Percentiles rank a stretch among this genome's conserved stretches.
Evolutionary conservation across 768 basidiomycete genomes (phyloP).

Genomic region (Rubroboletus satanas): DNA sequence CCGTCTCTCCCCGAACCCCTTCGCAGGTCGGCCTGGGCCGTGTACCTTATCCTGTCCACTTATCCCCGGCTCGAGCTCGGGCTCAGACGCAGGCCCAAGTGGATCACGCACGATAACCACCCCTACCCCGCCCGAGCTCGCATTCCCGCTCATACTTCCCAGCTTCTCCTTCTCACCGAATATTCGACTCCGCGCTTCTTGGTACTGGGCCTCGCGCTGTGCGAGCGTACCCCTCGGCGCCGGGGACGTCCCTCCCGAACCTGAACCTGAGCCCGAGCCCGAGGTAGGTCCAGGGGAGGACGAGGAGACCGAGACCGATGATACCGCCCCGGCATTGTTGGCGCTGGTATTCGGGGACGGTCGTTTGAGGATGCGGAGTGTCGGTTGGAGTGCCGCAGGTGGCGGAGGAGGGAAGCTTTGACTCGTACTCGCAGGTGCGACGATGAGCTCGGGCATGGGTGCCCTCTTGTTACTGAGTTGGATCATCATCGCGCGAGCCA

Average conservation of each 20-base stretch:
- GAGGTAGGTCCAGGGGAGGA: constrained; percentile 14
- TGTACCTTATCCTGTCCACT: not conserved
- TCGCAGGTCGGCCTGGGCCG: constrained; percentile 8
- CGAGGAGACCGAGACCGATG: constrained; percentile 10
- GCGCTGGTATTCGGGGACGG: constrained; percentile 34
- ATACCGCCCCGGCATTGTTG: not conserved
- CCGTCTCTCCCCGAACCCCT: constrained; percentile 29
- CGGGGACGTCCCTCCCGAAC: constrained; percentile 10
- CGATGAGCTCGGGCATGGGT: constrained; percentile 66
- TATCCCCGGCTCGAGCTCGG: not conserved
- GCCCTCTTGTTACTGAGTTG: constrained; percentile 50
- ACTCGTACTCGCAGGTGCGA: constrained; percentile 37
- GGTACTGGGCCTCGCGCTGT: constrained; percentile 70
- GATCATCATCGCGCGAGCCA: not conserved
- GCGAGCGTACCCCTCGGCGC: constrained; percentile 38
- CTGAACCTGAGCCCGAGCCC: not conserved
- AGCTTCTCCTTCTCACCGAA: constrained; percentile 41
- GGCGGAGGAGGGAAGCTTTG: constrained; percentile 46
- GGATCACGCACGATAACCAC: constrained; percentile 31
- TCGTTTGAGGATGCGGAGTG: constrained; percentile 71
- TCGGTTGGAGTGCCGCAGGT: constrained; percentile 54
- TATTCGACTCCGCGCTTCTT: constrained; percentile 69
- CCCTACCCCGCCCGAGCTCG: constrained; percentile 4
- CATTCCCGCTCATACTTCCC: not conserved
- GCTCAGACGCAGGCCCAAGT: constrained; percentile 26